These are phyloP conservation scores for Globisporangium parvum DNA, from an alignment of 352 stramenopile genomes.

Conservation along the genomic window DNA sequence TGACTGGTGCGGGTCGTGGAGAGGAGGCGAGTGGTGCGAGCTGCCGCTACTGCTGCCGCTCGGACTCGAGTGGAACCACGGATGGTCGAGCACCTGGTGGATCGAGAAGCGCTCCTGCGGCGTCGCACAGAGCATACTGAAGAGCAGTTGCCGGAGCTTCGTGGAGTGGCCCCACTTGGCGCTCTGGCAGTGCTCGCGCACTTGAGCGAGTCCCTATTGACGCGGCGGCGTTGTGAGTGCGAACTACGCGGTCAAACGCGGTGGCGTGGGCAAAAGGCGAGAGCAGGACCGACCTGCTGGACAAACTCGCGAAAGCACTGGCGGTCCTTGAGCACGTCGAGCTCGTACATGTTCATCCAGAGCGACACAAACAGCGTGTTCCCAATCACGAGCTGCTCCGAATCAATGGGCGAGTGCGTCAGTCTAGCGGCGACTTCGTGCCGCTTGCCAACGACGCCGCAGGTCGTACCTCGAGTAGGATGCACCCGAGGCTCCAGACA, in stretches of 20 bases:
- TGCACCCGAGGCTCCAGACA: constrained; percentile 83
- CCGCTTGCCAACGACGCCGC: background rate
- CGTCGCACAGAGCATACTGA: constrained; percentile 36
- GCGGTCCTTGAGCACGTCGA: constrained; percentile 68
- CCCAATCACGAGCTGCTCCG: constrained; percentile 55
- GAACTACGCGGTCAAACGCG: too few relatives aligned
- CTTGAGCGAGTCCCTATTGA: constrained; percentile 23
- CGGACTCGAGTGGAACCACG: constrained; percentile 28
- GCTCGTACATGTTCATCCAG: constrained; percentile 82
- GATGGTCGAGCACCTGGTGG: constrained; percentile 38
- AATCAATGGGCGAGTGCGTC: background rate
- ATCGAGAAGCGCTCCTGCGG: constrained; percentile 34
- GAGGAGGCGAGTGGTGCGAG: background rate
- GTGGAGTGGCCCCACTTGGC: constrained; percentile 39
- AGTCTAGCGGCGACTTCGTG: background rate
- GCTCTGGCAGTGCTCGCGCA: constrained; percentile 28
- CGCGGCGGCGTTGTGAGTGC: background rate
- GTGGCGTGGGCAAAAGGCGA: too few relatives aligned
- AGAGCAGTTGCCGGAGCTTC: constrained; percentile 33
- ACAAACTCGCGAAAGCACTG: constrained; percentile 37
- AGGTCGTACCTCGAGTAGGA: constrained; percentile 60
- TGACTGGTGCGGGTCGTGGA: background rate
- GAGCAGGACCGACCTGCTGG: constrained; percentile 13
- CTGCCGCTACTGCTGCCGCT: background rate
- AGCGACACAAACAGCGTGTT: constrained; percentile 74